These are phyloP conservation scores for Diaporthe sp. DNA, from an alignment of 2,329 filamentous ascomycete species.

Conservation along the genomic window DNA sequence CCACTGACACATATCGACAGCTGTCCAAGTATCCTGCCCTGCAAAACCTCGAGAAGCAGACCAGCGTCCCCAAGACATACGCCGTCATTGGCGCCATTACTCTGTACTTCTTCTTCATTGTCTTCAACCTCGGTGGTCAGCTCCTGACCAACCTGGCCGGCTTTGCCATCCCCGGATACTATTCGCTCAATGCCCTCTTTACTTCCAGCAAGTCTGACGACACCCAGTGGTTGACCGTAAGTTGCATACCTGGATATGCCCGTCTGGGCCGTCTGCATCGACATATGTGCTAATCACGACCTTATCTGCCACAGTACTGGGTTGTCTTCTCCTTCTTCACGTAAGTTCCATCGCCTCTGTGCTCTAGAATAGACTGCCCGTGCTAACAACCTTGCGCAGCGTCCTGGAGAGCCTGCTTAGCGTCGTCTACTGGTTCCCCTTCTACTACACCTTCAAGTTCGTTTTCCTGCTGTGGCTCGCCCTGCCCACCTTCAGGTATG, in stretches of 20 bases:
- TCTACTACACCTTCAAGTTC: conserved; percentile 99
- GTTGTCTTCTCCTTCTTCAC: conserved; percentile 87
- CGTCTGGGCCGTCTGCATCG: background rate
- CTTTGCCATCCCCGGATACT: conserved; percentile 86
- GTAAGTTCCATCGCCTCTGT: conserved; percentile 52
- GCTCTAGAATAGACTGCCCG: background rate
- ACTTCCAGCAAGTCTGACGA: conserved; percentile 79
- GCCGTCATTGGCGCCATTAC: conserved; percentile 80
- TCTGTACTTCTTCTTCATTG: conserved; percentile 90
- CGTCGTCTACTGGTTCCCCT: conserved; percentile 95
- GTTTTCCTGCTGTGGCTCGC: conserved; percentile 97
- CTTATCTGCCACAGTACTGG: conserved; percentile 75
- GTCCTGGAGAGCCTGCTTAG: conserved; percentile 86
- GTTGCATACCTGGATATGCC: conserved; percentile 47
- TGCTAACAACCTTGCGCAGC: conserved; percentile 49
- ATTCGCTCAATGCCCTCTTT: conserved; percentile 84
- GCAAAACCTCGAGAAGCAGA: conserved; percentile 88
- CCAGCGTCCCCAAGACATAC: conserved; percentile 87
- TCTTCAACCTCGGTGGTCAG: conserved; percentile 92
- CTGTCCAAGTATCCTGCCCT: conserved; percentile 87
- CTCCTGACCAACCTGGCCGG: conserved; percentile 89
- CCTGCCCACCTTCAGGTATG: conserved; percentile 92
- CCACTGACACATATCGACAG: conserved; percentile 56
- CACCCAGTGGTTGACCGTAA: conserved; percentile 82
- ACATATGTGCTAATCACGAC: conserved; percentile 49